Percentiles rank a stretch among this genome's conserved stretches.
phyloP scores from a whole-genome alignment of 768 basidiomycete genomes.

The Lactarius tabidus region DNA sequence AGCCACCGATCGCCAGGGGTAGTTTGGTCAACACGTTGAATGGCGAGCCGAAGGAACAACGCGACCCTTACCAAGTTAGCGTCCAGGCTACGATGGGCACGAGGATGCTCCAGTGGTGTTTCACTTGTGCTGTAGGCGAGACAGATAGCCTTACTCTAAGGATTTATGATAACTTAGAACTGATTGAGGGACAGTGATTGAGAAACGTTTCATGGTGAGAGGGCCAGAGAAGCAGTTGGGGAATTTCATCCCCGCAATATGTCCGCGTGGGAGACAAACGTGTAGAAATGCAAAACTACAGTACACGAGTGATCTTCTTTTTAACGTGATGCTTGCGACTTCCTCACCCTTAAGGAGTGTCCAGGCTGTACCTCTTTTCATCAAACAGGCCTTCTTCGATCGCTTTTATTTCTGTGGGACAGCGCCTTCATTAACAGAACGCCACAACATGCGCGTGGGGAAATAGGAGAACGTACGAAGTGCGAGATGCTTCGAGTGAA shows the following conservation, averaged over 20 bases:
- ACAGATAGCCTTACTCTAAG: neutral
- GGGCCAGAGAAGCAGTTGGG: neutral
- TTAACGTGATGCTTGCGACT: neutral
- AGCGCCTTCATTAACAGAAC: neutral
- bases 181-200: neutral
- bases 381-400: constrained; percentile 47
- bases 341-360: constrained; percentile 4
- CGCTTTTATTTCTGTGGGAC: constrained; percentile 60
- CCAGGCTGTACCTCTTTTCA: constrained; percentile 30
- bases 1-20: neutral
- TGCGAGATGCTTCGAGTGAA: constrained; percentile 64
- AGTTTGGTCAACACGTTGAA: neutral
- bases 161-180: neutral
- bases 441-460: neutral
- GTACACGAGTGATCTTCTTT: neutral
- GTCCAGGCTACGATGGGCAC: neutral
- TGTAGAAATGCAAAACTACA: neutral
- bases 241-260: neutral
- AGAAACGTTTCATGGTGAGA: neutral
- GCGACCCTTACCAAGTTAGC: neutral
- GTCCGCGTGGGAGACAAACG: neutral
- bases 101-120: neutral
- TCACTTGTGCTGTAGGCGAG: neutral
- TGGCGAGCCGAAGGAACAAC: neutral
- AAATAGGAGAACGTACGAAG: constrained; percentile 46